Evolutionary conservation across 1,284 basidiomycete genomes (phyloP), one percentile per base, ranked within the genome.

Genomic region (Ceratobasidium sp.): DNA sequence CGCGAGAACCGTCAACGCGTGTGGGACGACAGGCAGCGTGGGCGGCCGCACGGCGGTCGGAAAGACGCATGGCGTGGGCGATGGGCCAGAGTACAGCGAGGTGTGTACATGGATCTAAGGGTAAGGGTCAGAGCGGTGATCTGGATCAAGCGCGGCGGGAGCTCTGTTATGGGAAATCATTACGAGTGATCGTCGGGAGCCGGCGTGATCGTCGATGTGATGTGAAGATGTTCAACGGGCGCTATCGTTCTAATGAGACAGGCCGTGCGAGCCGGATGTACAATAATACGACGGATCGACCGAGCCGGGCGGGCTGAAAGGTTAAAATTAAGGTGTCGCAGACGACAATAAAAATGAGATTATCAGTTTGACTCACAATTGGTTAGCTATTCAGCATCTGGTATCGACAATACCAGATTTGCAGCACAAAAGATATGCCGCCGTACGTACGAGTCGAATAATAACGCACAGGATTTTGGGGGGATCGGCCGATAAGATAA

Each of bases 401-500:
- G 46, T 9, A 49, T 9, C 7, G 1, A 49, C n/a, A 58, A 4
- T 28, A 28, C 2, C 5, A 33, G 2, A 2, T 13, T 10, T 33
- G 58, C 58, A 61, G 58, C 39, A 39, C 58, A 39, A 61, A 15
- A 39, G 58, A 39, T 26, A 26, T 12, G 58, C 3, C 10, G 20
- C 26, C 23, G 64, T 44, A 64, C 63, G 63, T 64, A 64, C 63
- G 26, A 63, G 39, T 63, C 39, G 60, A 42, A 64, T 64, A 18
- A 49, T 33, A 15, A 13, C 44, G 1, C 20, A 2, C n/a, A 46
- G 66, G 66, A 68, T 68, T 68, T 39, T 55, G 28, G 49, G n/a
- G 53, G 53, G 53, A 71, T 26, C 26, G 51, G 39, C 20, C n/a
- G 69, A 58, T 71, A 60, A 71, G 69, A 60, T 60, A 55, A 69